Conservation (phyloP, 2,329 filamentous ascomycete genomes). For the Beauveria caledonica region DNA sequence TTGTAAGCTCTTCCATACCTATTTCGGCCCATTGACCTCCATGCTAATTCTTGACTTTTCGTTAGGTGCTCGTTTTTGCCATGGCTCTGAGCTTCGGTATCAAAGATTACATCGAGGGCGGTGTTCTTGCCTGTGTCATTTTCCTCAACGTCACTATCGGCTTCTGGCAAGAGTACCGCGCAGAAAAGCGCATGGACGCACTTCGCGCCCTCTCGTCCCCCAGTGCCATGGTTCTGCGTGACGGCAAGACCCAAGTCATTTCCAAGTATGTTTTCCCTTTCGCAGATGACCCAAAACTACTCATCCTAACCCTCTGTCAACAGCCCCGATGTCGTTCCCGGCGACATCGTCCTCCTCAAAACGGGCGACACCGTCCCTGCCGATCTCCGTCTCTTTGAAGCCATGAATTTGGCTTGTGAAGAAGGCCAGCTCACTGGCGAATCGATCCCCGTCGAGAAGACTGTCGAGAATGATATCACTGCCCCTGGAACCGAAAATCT, state of each 20-base stretch:
- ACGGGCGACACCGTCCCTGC: conserved; percentile 70
- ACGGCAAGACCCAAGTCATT: conserved; percentile 49
- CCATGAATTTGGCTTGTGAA: conserved; percentile 73
- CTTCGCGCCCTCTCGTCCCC: conserved; percentile 53
- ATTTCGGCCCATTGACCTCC: neutral
- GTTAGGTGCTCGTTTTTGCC: conserved; percentile 64
- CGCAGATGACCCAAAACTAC: neutral
- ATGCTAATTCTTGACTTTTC: neutral
- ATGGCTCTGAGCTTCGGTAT: conserved; percentile 66
- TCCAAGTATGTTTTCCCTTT: conserved; percentile 40
- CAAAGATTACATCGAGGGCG: conserved; percentile 58
- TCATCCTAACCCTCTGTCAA: conserved; percentile 13
- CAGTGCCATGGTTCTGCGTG: conserved; percentile 53
- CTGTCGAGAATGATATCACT: conserved; percentile 40
- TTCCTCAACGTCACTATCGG: conserved; percentile 61
- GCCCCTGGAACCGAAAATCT: conserved; percentile 37
- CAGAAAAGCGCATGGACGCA: conserved; percentile 60
- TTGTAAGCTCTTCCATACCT: conserved; percentile 37
- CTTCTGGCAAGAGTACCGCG: conserved; percentile 56
- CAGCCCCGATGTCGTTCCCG: conserved; percentile 59
- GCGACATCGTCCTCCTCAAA: conserved; percentile 59
- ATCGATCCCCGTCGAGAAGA: conserved; percentile 63
- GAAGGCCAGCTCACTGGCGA: conserved; percentile 72
- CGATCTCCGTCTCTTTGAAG: conserved; percentile 61
- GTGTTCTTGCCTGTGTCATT: conserved; percentile 59